These are phyloP conservation scores for Mycosphaerella sp. DNA, from an alignment of 2,329 filamentous ascomycete genomes.

Conservation along the genomic window DNA sequence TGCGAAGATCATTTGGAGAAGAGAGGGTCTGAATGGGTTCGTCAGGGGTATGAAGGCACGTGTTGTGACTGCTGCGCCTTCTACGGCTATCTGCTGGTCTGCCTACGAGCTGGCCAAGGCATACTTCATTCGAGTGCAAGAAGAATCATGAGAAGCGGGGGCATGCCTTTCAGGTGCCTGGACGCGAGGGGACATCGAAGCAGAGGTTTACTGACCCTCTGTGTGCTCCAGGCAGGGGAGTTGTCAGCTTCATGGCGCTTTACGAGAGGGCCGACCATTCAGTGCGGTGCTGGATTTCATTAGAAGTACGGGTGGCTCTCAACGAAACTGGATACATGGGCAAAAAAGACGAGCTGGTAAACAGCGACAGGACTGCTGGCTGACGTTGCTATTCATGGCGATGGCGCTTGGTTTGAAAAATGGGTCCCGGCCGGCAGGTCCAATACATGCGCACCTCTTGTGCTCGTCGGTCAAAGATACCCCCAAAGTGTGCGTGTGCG, in stretches of 20 bases:
- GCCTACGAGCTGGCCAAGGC: conserved; percentile 64
- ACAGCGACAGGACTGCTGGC: not conserved
- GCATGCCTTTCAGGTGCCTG: not conserved
- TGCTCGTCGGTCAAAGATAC: not conserved
- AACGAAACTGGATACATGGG: not conserved
- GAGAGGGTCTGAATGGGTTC: conserved; percentile 81
- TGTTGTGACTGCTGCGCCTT: conserved; percentile 94
- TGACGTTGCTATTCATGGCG: not conserved
- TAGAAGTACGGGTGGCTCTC: not conserved
- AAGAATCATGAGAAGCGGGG: conserved; percentile 22
- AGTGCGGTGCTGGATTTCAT: not conserved
- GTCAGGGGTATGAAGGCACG: conserved; percentile 88
- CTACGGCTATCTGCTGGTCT: conserved; percentile 98
- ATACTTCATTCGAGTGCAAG: conserved; percentile 50
- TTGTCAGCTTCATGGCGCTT: not conserved
- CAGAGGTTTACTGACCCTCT: not conserved
- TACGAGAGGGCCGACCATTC: not conserved
- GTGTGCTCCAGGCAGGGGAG: not conserved
- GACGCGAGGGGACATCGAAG: not conserved
- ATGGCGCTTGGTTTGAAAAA: not conserved
- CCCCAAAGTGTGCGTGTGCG: too few species aligned
- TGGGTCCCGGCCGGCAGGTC: not conserved
- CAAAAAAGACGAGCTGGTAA: not conserved
- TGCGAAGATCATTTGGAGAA: conserved; percentile 70
- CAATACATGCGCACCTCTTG: not conserved